Evolutionary conservation across 2,329 filamentous ascomycete genomes (phyloP).

Genomic region (Zasmidium angulare): DNA sequence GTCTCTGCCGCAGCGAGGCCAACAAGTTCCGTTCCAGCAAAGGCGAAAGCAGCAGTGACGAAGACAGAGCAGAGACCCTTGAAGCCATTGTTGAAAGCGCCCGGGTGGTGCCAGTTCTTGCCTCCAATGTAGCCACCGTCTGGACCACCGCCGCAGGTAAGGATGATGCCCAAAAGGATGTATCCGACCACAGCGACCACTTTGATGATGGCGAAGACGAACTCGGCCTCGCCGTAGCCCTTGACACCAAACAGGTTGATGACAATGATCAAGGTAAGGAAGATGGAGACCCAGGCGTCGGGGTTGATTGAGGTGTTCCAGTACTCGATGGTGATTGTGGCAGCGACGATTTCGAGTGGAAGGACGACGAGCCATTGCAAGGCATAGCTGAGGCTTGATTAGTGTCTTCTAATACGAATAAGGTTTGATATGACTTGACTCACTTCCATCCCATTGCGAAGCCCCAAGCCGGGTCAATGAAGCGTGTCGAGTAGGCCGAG

Average conservation of each 20-base stretch:
- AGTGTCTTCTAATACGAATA: constrained; percentile 1
- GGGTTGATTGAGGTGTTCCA: constrained; percentile 33
- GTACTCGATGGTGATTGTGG: constrained; percentile 34
- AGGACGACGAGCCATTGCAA: constrained; percentile 36
- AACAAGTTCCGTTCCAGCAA: constrained; percentile 64
- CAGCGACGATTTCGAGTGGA: constrained; percentile 36
- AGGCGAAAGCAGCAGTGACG: constrained; percentile 63
- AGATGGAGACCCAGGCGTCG: constrained; percentile 36
- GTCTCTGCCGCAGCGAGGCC: constrained; percentile 57
- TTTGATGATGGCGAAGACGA: constrained; percentile 38
- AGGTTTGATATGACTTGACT: constrained; percentile 9
- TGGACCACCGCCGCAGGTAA: constrained; percentile 61
- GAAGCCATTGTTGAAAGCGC: constrained; percentile 56
- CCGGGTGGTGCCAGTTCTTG: constrained; percentile 45
- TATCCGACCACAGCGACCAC: constrained; percentile 57
- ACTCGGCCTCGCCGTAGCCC: constrained; percentile 39
- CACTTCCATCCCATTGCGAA: constrained; percentile 39
- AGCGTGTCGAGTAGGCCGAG: constrained; percentile 36
- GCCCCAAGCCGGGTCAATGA: constrained; percentile 37
- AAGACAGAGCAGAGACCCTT: constrained; percentile 65
- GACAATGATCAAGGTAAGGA: constrained; percentile 31
- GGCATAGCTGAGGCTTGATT: constrained; percentile 28
- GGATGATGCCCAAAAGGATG: constrained; percentile 63
- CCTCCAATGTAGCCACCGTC: constrained; percentile 58
- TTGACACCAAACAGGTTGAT: constrained; percentile 37